phyloP scores from a whole-genome alignment of 2,329 filamentous ascomycete species.

The Magnaporthiopsis rhizophila region DNA sequence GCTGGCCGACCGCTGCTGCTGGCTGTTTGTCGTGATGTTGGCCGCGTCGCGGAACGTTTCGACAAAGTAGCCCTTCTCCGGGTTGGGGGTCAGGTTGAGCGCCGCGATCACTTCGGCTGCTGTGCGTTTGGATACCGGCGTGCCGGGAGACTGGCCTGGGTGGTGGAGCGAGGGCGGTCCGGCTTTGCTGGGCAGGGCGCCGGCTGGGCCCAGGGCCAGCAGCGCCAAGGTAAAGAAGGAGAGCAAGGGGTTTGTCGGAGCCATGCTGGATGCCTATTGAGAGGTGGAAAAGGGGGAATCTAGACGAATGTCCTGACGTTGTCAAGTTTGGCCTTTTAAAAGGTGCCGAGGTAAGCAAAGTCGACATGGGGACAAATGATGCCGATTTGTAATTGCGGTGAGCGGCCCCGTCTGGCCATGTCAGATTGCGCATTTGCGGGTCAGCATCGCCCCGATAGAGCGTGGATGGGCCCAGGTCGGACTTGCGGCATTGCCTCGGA shows the following conservation, averaged over 20 bases:
- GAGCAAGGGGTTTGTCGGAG: not conserved
- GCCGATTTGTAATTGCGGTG: not conserved
- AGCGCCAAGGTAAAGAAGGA: not conserved
- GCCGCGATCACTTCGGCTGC: slow-evolving; percentile 19
- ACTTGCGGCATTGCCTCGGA: too few species aligned
- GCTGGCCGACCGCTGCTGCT: slow-evolving; percentile 40
- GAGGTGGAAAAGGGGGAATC: too few species aligned
- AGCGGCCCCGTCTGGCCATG: too few species aligned
- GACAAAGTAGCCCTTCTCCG: slow-evolving; percentile 57
- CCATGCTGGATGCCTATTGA: not conserved
- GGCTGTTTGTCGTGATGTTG: slow-evolving; percentile 44
- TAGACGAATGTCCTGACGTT: not conserved
- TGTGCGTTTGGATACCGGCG: not conserved
- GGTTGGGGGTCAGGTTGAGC: slow-evolving; percentile 44
- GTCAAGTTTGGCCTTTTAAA: too few species aligned
- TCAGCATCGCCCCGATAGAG: too few species aligned
- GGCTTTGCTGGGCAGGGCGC: not conserved
- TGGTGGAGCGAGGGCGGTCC: not conserved
- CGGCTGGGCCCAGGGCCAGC: not conserved
- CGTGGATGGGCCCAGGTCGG: too few species aligned
- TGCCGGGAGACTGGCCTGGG: too few species aligned
- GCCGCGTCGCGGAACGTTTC: slow-evolving; percentile 50
- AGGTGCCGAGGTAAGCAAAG: not conserved
- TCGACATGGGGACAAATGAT: not conserved
- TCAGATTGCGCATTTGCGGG: too few species aligned